Evolutionary conservation across 306 rosid genomes (phyloP).

Genomic region (Leucaena leucocephala): DNA sequence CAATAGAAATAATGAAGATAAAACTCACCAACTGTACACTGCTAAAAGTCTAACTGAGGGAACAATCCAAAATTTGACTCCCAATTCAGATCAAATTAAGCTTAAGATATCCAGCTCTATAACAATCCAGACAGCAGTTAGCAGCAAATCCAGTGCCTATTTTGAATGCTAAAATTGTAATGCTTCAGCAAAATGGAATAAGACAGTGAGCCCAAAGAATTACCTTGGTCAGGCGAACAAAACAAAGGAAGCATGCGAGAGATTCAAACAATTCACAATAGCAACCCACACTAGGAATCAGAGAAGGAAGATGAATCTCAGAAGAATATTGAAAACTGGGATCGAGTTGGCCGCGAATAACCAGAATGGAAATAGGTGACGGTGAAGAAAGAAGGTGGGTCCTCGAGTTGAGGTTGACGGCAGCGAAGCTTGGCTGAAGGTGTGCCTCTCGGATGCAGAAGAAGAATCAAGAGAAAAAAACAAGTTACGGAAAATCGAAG

Average conservation of each 20-base stretch:
- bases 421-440: background rate
- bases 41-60: background rate
- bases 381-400: background rate
- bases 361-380: background rate
- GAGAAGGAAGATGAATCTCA: too few relatives aligned
- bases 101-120: background rate
- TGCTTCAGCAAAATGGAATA: background rate
- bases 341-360: too few relatives aligned
- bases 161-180: background rate
- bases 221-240: background rate
- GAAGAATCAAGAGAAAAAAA: background rate
- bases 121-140: background rate
- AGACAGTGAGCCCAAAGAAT: background rate
- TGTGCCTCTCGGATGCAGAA: background rate
- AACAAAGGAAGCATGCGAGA: background rate
- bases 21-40: background rate
- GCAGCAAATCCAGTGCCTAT: background rate
- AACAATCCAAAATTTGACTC: background rate
- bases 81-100: background rate
- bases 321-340: too few relatives aligned
- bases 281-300: too few relatives aligned
- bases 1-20: background rate
- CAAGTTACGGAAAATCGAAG: too few relatives aligned
- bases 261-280: too few relatives aligned
- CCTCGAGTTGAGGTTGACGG: background rate